Evolutionary conservation across 768 basidiomycete genomes (phyloP).

Genomic region (Hydnum rufescens): DNA sequence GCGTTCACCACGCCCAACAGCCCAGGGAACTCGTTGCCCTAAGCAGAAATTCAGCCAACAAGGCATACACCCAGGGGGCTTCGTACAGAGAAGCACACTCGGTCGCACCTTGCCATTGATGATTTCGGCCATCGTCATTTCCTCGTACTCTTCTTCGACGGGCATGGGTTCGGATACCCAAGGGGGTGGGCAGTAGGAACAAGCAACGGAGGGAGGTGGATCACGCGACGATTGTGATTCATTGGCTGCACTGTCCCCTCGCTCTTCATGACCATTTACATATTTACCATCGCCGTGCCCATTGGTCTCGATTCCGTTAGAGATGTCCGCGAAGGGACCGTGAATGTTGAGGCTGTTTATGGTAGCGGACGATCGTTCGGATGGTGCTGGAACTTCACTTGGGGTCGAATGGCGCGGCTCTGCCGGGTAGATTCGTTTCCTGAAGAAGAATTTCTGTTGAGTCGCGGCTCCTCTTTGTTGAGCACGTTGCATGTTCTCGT

Average conservation of each 20-base stretch:
- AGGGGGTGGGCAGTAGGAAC: slow-evolving; percentile 40
- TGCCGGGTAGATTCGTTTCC: slow-evolving; percentile 59
- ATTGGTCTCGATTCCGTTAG: no score
- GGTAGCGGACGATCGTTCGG: no score
- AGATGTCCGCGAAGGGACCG: no score
- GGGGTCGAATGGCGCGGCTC: slow-evolving; percentile 15
- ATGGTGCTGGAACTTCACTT: no score
- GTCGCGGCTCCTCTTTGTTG: slow-evolving; percentile 64
- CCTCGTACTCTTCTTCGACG: slow-evolving; percentile 70
- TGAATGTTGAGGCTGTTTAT: no score
- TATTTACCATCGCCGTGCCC: no score
- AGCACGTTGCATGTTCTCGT: slow-evolving; percentile 87
- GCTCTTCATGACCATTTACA: no score
- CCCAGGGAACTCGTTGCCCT: slow-evolving; percentile 57
- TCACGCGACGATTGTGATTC: no score
- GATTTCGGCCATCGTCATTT: slow-evolving; percentile 83
- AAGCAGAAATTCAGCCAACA: not conserved
- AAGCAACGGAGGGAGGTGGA: slow-evolving; percentile 28
- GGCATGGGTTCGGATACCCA: slow-evolving; percentile 26
- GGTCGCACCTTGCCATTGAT: slow-evolving; percentile 83
- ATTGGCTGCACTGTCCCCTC: no score
- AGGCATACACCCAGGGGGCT: not conserved
- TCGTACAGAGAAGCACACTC: not conserved
- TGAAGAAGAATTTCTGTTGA: slow-evolving; percentile 67
- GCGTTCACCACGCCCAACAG: slow-evolving; percentile 60